Conservation (phyloP, 2,329 filamentous ascomycete species). For the Ceratocystis harringtonii region DNA sequence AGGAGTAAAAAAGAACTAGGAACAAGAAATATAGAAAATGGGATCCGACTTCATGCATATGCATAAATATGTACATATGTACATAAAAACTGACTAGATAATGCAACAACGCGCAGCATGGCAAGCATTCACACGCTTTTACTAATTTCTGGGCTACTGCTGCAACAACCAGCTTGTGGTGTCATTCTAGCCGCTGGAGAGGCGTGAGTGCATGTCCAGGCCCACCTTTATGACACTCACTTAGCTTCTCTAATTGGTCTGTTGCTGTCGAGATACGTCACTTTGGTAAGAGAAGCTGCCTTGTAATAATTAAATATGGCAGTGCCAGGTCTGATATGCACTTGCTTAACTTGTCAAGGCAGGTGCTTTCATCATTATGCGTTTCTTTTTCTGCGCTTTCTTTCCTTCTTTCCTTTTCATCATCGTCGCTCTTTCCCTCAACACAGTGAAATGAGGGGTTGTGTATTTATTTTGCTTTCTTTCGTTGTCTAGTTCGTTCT, state of each 20-base stretch:
- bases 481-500: background rate
- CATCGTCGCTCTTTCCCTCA: background rate
- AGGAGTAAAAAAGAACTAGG: constrained; percentile 10
- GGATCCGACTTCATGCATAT: background rate
- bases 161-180: background rate
- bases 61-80: background rate
- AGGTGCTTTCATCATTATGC: too few species aligned
- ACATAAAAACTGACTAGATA: background rate
- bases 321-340: too few species aligned
- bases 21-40: background rate
- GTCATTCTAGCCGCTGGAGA: background rate
- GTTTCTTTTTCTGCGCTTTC: background rate
- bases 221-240: background rate
- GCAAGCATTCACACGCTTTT: too few species aligned
- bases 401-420: background rate
- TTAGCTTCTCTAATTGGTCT: background rate
- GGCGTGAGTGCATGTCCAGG: background rate
- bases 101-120: too few species aligned
- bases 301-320: background rate
- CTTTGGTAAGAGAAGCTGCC: background rate
- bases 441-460: background rate
- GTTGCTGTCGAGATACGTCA: background rate
- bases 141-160: background rate
- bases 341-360: too few species aligned
- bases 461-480: background rate